phyloP scores from a whole-genome alignment of 371 early-diverging fungal species.

The Fennellomyces sp. region DNA sequence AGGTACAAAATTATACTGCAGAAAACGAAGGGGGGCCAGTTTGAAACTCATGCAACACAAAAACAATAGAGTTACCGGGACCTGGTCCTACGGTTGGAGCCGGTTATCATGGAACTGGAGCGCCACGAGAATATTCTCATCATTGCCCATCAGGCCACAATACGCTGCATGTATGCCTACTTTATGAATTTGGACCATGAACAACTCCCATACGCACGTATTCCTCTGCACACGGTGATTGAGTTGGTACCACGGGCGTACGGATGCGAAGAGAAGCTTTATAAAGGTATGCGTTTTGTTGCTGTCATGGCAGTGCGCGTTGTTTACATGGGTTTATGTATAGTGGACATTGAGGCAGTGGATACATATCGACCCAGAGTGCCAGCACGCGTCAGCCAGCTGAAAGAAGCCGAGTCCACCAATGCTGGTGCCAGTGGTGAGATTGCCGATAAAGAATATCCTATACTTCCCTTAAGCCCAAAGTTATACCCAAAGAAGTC shows the following conservation, averaged over 20 bases:
- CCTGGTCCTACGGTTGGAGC: constrained; percentile 65
- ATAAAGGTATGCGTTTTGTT: constrained; percentile 46
- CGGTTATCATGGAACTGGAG: constrained; percentile 97
- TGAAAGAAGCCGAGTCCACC: too few relatives aligned
- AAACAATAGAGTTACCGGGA: constrained; percentile 81
- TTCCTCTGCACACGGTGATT: constrained; percentile 97
- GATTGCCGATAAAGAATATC: constrained; percentile 48
- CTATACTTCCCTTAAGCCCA: constrained; percentile 50
- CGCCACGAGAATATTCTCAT: constrained; percentile 95
- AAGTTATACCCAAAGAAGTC: constrained; percentile 31
- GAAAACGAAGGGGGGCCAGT: neutral
- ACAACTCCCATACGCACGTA: constrained; percentile 95
- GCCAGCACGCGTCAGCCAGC: too few relatives aligned
- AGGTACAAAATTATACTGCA: constrained; percentile 42
- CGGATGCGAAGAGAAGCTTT: constrained; percentile 90
- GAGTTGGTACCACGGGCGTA: constrained; percentile 97
- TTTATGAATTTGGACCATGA: constrained; percentile 91
- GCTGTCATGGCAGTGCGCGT: too few relatives aligned
- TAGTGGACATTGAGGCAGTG: constrained; percentile 85
- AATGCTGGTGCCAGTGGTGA: constrained; percentile 58
- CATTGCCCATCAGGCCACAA: constrained; percentile 93
- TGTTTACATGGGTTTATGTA: neutral
- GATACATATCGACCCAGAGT: too few relatives aligned
- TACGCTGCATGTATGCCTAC: constrained; percentile 94
- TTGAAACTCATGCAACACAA: too few relatives aligned